These are phyloP conservation scores for Kalanchoe fedtschenkoi DNA, from an alignment of 164 flowering plant genomes.

Conservation along the genomic window DNA sequence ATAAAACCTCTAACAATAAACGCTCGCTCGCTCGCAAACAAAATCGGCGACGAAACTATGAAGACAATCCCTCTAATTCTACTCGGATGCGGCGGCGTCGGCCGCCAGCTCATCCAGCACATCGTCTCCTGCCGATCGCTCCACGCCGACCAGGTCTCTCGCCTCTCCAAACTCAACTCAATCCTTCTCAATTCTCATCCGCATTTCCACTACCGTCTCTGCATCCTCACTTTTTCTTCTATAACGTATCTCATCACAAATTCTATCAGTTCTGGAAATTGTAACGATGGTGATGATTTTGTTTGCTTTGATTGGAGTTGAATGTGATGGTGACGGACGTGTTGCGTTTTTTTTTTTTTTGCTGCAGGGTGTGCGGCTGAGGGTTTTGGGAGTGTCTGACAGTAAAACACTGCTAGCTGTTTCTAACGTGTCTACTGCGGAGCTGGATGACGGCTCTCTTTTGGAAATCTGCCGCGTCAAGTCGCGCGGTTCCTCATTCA, in stretches of 20 bases:
- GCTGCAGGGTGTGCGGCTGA: slow-evolving; percentile 54
- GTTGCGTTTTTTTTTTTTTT: slow-evolving; percentile 12
- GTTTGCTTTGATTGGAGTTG: neutral
- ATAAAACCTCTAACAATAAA: neutral
- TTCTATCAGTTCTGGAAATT: neutral
- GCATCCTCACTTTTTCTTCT: neutral
- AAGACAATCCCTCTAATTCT: slow-evolving; percentile 48
- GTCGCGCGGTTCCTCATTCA: slow-evolving; percentile 37
- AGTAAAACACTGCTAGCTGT: slow-evolving; percentile 42
- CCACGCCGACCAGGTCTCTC: slow-evolving; percentile 55
- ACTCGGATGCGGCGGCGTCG: slow-evolving; percentile 87
- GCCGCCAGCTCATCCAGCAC: slow-evolving; percentile 79
- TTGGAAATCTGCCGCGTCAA: slow-evolving; percentile 45
- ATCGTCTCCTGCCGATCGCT: slow-evolving; percentile 59
- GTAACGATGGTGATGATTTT: neutral
- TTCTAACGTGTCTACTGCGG: slow-evolving; percentile 28
- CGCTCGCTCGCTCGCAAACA: neutral
- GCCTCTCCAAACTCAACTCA: neutral
- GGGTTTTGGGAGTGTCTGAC: slow-evolving; percentile 70
- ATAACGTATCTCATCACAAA: no score
- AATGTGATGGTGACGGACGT: neutral
- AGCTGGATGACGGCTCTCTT: slow-evolving; percentile 38
- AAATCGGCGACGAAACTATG: slow-evolving; percentile 18
- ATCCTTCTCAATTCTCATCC: neutral
- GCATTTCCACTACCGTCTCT: neutral